Percentiles rank a stretch among this genome's conserved stretches.
These are phyloP conservation scores for Fusarium musae DNA, from an alignment of 2,329 filamentous ascomycete genomes.

Conservation along the genomic window DNA sequence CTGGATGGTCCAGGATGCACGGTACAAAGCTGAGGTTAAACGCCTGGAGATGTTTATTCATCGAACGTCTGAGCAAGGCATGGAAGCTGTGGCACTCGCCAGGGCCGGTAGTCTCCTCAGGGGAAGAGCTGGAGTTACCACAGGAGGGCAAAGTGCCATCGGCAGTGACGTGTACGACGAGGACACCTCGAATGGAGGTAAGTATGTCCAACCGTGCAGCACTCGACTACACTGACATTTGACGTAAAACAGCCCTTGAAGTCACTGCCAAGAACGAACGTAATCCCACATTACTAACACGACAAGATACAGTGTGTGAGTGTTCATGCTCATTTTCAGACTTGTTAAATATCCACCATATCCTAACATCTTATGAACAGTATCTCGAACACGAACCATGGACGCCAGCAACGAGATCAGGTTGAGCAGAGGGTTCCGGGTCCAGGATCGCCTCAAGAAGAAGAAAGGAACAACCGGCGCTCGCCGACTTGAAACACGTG, in stretches of 20 bases:
- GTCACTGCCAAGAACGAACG: neutral
- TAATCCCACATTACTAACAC: neutral
- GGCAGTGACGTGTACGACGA: neutral
- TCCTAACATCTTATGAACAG: conserved; percentile 20
- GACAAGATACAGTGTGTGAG: conserved; percentile 33
- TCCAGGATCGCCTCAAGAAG: conserved; percentile 11
- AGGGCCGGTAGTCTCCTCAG: conserved; percentile 54
- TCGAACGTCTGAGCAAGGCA: conserved; percentile 54
- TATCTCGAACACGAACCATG: conserved; percentile 34
- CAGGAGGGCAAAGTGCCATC: neutral
- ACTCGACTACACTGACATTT: neutral
- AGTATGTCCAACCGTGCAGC: neutral
- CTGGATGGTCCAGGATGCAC: conserved; percentile 39
- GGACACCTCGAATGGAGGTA: neutral
- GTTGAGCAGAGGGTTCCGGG: conserved; percentile 43
- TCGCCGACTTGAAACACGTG: conserved; percentile 7
- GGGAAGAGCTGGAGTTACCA: neutral
- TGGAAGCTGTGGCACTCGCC: conserved; percentile 58
- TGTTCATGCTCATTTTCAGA: neutral
- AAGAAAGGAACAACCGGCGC: neutral
- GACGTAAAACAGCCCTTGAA: conserved; percentile 2
- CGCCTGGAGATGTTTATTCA: conserved; percentile 49
- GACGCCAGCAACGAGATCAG: conserved; percentile 47
- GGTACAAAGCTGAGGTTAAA: conserved; percentile 47
- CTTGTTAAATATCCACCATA: neutral